A percentile compares a stretch with the other conserved stretches of the same genome.
Evolutionary conservation across 345 rosid genomes (phyloP).

Genomic region (Arabis hirsuta): DNA sequence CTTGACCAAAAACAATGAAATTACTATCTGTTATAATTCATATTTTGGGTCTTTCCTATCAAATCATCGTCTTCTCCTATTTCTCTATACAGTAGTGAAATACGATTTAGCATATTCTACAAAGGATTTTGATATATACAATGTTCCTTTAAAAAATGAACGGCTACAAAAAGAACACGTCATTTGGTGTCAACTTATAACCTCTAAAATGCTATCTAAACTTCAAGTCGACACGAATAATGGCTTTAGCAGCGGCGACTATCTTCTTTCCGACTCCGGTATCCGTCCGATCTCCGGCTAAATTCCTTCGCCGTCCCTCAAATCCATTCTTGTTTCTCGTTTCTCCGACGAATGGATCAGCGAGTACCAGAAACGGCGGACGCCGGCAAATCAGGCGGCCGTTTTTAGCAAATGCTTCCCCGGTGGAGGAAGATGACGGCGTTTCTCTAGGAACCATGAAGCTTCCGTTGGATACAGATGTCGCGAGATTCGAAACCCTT

Average conservation of each 20-base stretch:
- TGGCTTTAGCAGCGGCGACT: conserved; percentile 35
- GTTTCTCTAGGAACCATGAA: conserved; percentile 86
- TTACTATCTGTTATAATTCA: not conserved
- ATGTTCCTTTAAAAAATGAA: not conserved
- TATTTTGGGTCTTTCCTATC: conserved; percentile 2
- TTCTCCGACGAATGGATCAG: conserved; percentile 3
- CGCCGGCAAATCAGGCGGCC: conserved; percentile 42
- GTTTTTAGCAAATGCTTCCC: conserved; percentile 33
- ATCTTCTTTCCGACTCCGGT: not conserved
- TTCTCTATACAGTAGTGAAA: not conserved
- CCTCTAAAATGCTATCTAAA: conserved; percentile 33
- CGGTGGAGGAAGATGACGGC: conserved; percentile 58
- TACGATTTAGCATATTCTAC: not conserved
- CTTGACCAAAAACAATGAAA: conserved; percentile 5
- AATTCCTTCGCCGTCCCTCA: not conserved
- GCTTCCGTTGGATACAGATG: conserved; percentile 67
- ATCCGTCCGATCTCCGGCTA: conserved; percentile 25
- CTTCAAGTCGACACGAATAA: conserved; percentile 2
- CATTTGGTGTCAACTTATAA: conserved; percentile 16
- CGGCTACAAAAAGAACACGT: conserved; percentile 29
- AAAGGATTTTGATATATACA: not conserved
- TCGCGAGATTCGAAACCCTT: conserved; percentile 64
- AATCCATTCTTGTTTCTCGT: not conserved
- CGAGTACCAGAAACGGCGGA: not conserved
- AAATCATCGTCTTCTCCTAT: not conserved